Evolutionary conservation across 2,329 filamentous ascomycete species (phyloP).

Genomic region (Biscogniauxia sp.): DNA sequence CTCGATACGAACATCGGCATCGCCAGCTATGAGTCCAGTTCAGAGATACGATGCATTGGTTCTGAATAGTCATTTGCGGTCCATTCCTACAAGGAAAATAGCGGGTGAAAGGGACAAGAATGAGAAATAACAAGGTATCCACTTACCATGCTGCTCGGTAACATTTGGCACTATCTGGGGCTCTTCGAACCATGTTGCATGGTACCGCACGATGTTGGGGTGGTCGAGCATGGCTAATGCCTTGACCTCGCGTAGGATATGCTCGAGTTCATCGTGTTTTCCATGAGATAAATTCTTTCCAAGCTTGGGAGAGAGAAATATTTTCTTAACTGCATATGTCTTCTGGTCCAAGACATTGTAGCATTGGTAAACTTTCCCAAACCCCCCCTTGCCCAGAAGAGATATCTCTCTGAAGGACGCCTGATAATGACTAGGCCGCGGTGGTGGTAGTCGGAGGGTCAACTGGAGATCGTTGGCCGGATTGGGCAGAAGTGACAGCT

Average conservation of each 20-base stretch:
- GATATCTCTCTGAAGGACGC: constrained; percentile 28
- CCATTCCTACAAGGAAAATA: not conserved
- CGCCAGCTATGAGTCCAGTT: too few relatives aligned
- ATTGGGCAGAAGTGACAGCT: constrained; percentile 21
- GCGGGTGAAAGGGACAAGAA: not conserved
- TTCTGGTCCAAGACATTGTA: constrained; percentile 30
- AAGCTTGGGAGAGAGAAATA: constrained; percentile 27
- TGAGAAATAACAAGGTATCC: constrained; percentile 38
- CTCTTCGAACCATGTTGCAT: constrained; percentile 33
- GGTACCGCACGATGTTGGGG: constrained; percentile 33
- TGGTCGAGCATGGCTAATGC: constrained; percentile 33
- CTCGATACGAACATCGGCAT: too few relatives aligned
- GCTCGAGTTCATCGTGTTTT: constrained; percentile 28
- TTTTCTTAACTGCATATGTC: constrained; percentile 34
- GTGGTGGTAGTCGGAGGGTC: constrained; percentile 11
- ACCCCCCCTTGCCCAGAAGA: constrained; percentile 32
- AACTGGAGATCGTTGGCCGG: constrained; percentile 26
- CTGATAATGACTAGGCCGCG: constrained; percentile 26
- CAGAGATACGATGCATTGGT: not conserved
- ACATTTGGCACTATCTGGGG: constrained; percentile 14
- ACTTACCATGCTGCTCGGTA: constrained; percentile 43
- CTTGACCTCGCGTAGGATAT: constrained; percentile 32
- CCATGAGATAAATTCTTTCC: constrained; percentile 29
- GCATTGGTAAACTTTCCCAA: constrained; percentile 33
- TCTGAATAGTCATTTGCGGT: not conserved